Evolutionary conservation across 2,329 filamentous ascomycete genomes (phyloP), one percentile per base, ranked within the genome.

Genomic region (Sclerotiophoma versabilis): DNA sequence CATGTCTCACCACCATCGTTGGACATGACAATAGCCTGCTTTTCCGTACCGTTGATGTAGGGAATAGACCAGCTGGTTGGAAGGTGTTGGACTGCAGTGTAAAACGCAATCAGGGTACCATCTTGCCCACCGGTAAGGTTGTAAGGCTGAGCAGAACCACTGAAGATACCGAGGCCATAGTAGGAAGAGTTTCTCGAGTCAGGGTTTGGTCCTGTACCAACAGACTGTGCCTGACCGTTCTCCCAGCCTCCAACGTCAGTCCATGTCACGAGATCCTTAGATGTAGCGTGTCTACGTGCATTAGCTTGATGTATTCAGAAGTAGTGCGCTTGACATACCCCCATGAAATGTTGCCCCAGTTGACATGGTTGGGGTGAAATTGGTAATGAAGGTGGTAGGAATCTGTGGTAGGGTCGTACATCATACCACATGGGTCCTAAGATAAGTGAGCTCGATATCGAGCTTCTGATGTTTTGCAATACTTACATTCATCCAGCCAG

Each of bases 331-430:
- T 41, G 1, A 46, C 54, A 20, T 62, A 66, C 66, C 70, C 71
- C 71, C 70, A 74, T 8, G 69, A 72, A 32, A 79, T 79, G 56
- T 80, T 80, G 14, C 78, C 78, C 77, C 78, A 79, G 55, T 77
- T 77, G 59, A 79, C 73, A 53, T 80, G 77, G 41, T 80, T 68
- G 1, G 77, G 77, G 60, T 80, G 75, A 72, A 76, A 83, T 65
- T 85, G 82, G 64, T 81, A 84, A 62, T 80, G 80, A 7, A 84
- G 61, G 58, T 84, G 82, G 54, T 84, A 85, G 2, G 68, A 68
- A 25, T 79, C 77, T 27, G 75, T 72, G 3, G 66, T 72, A 12
- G 78, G 79, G 65, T 81, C 80, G 59, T 81, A 83, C 70, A 79
- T 77, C 58, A 79, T 78, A 23, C 73, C 81, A 59, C 81, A 82